phyloP scores from a whole-genome alignment of 805 yeast species.

The Komagataella kurtzmanii region DNA sequence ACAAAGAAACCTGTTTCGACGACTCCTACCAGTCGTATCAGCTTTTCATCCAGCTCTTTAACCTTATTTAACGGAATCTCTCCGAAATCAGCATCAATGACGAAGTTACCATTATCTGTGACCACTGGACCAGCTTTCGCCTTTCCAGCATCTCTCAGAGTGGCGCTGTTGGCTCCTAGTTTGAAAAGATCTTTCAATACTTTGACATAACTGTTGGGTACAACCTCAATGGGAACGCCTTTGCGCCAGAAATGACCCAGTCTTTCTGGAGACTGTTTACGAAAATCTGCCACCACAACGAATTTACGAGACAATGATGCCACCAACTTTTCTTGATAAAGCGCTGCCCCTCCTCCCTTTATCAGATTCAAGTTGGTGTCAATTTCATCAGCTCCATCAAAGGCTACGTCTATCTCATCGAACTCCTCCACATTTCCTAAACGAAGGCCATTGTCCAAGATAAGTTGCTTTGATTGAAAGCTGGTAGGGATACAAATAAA shows the following conservation, averaged over 20 bases:
- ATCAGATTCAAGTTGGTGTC: conserved; percentile 72
- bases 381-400: conserved; percentile 98
- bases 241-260: conserved; percentile 77
- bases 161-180: conserved; percentile 52
- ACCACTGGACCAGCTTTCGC: conserved; percentile 96
- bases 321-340: conserved; percentile 90
- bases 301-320: conserved; percentile 69
- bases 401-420: conserved; percentile 78
- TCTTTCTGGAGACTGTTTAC: conserved; percentile 56
- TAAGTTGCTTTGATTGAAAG: conserved; percentile 82
- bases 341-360: conserved; percentile 98
- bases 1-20: conserved; percentile 92
- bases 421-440: conserved; percentile 77
- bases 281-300: conserved; percentile 82
- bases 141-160: conserved; percentile 71
- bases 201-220: conserved; percentile 75
- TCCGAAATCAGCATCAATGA: conserved; percentile 90
- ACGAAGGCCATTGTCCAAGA: conserved; percentile 64
- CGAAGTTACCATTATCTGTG: conserved; percentile 89
- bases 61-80: conserved; percentile 39
- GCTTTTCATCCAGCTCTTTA: conserved; percentile 39
- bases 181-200: conserved; percentile 48
- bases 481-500: conserved; percentile 91
- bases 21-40: conserved; percentile 78
- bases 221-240: conserved; percentile 93